Evolutionary conservation across 495 filamentous ascomycete species (phyloP).

Genomic region (Tetracladium marchalianum): DNA sequence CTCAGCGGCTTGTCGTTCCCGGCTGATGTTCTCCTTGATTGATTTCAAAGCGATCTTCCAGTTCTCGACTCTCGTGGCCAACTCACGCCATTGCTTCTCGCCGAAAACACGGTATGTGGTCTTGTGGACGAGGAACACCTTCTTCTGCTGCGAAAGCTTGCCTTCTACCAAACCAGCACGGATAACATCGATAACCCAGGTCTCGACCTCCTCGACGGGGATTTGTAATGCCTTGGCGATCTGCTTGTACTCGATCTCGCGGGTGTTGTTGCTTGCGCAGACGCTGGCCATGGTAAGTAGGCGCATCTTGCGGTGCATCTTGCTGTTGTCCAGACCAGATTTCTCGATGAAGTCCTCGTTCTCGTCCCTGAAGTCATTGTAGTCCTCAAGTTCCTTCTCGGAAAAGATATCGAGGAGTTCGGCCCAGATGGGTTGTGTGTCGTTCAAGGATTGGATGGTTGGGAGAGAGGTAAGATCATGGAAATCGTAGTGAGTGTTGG

Average conservation of each 20-base stretch:
- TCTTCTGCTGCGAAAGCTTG: constrained; percentile 80
- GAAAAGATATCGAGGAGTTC: constrained; percentile 94
- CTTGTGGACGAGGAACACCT: constrained; percentile 88
- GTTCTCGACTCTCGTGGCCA: constrained; percentile 77
- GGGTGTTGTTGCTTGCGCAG: constrained; percentile 68
- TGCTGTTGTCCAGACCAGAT: constrained; percentile 49
- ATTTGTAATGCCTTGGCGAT: constrained; percentile 80
- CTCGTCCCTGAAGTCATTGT: constrained; percentile 82
- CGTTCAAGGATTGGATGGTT: constrained; percentile 73
- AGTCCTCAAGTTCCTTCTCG: constrained; percentile 85
- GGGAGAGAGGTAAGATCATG: constrained; percentile 82
- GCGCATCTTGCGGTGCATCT: constrained; percentile 80
- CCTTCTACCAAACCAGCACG: constrained; percentile 90
- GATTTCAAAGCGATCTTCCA: constrained; percentile 71
- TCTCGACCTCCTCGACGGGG: constrained; percentile 73
- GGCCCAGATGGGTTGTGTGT: constrained; percentile 70
- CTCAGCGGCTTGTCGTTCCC: constrained; percentile 61
- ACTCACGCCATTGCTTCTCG: constrained; percentile 95
- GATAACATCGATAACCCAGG: constrained; percentile 98
- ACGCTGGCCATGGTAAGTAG: constrained; percentile 86
- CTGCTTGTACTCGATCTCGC: constrained; percentile 73
- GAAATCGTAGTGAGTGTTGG: constrained; percentile 80
- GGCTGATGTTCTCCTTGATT: constrained; percentile 65
- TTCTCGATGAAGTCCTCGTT: constrained; percentile 73
- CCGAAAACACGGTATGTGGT: constrained; percentile 93